Conservation (phyloP, 2,329 filamentous ascomycete species). For the Fusarium neocosmosporiellum region DNA sequence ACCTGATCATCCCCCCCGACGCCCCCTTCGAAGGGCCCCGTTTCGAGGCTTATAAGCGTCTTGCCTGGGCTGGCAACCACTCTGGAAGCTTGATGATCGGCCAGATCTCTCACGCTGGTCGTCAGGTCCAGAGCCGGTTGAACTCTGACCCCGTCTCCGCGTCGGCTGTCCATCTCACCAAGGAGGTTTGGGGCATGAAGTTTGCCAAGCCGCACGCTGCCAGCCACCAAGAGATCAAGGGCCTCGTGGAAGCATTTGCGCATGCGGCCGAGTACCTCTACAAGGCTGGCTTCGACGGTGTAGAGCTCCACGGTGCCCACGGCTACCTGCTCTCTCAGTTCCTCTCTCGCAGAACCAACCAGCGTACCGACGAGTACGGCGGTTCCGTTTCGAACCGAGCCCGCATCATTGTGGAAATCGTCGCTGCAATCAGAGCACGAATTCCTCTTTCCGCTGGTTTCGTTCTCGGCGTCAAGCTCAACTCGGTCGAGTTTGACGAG, state of each 20-base stretch:
- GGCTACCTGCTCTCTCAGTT: constrained; percentile 67
- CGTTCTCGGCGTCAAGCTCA: constrained; percentile 68
- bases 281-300: constrained; percentile 59
- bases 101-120: constrained; percentile 61
- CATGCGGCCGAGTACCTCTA: constrained; percentile 71
- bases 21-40: constrained; percentile 64
- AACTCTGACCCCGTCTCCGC: constrained; percentile 54
- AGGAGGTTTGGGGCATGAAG: constrained; percentile 36
- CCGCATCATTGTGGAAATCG: constrained; percentile 59
- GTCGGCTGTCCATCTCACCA: constrained; percentile 51
- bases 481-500: constrained; percentile 66
- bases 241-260: constrained; percentile 69
- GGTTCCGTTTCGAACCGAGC: constrained; percentile 56
- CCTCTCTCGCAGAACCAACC: constrained; percentile 61
- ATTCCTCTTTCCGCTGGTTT: constrained; percentile 42
- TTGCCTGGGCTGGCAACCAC: constrained; percentile 66
- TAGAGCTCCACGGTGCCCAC: constrained; percentile 45
- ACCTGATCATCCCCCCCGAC: constrained; percentile 67
- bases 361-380: constrained; percentile 64
- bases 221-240: constrained; percentile 64
- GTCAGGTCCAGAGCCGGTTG: constrained; percentile 55
- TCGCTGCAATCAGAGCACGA: constrained; percentile 47
- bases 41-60: constrained; percentile 69
- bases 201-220: constrained; percentile 64
- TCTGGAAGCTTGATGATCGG: constrained; percentile 70